These are phyloP conservation scores for Linum tenue DNA, from an alignment of 345 rosid genomes.

Conservation along the genomic window DNA sequence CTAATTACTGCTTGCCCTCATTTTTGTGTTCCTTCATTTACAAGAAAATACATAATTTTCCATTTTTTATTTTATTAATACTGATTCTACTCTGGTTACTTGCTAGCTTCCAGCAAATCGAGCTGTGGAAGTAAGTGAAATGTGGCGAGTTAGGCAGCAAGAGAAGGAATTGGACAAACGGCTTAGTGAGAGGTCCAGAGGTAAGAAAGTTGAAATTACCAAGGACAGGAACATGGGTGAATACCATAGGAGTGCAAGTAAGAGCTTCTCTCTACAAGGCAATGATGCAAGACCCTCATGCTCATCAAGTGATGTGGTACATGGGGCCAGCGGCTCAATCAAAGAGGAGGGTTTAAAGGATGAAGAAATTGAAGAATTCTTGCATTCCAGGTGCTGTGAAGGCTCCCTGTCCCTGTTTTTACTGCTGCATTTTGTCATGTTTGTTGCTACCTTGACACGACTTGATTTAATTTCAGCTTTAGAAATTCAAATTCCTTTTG, in stretches of 20 bases:
- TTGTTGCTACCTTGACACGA: no score
- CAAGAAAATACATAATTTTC: background rate
- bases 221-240: conserved; percentile 15
- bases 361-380: conserved; percentile 65
- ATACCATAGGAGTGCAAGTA: conserved; percentile 21
- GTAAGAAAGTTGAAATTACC: conserved; percentile 23
- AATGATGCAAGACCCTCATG: conserved; percentile 22
- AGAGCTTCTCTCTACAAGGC: conserved; percentile 23
- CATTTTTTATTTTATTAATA: conserved; percentile 7
- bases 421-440: no score
- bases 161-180: conserved; percentile 54
- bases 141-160: conserved; percentile 73
- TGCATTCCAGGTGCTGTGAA: conserved; percentile 50
- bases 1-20: background rate
- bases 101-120: conserved; percentile 47
- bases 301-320: conserved; percentile 26
- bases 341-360: conserved; percentile 57
- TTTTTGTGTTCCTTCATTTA: background rate
- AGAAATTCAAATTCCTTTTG: no score
- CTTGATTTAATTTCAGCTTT: no score
- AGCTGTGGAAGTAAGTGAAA: conserved; percentile 73
- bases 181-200: conserved; percentile 34
- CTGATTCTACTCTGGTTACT: background rate
- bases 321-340: conserved; percentile 16
- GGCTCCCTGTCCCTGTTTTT: no score